phyloP scores from a whole-genome alignment of 1,139 yeast genomes.

The Zygosaccharomyces pseudobailii region DNA sequence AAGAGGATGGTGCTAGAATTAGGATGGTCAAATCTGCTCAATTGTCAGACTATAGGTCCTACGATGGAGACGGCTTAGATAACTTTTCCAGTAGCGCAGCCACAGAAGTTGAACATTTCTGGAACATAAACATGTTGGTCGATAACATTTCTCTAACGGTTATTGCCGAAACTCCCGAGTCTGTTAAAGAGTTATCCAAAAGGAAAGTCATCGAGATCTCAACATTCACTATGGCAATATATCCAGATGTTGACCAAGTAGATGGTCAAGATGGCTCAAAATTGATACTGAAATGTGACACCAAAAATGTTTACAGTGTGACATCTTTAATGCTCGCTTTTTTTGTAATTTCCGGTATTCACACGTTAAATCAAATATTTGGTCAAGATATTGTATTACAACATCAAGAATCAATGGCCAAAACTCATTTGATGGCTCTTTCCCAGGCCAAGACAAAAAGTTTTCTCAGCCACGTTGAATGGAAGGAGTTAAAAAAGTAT shows the following conservation, averaged over 20 bases:
- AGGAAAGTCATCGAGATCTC: slow-evolving; percentile 35
- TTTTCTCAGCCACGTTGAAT: slow-evolving; percentile 15
- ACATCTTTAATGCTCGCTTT: slow-evolving; percentile 50
- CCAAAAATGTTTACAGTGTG: slow-evolving; percentile 36
- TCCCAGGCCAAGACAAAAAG: slow-evolving; percentile 21
- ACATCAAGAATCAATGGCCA: slow-evolving; percentile 32
- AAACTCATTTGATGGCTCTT: slow-evolving; percentile 23
- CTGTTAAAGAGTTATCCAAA: slow-evolving; percentile 25
- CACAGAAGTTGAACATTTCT: slow-evolving; percentile 24
- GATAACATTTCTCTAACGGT: slow-evolving; percentile 29
- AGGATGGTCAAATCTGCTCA: slow-evolving; percentile 21
- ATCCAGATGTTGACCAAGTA: slow-evolving; percentile 28
- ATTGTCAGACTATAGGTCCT: slow-evolving; percentile 12
- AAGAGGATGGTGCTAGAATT: slow-evolving; percentile 18
- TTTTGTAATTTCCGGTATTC: slow-evolving; percentile 49
- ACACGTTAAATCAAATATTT: slow-evolving; percentile 47
- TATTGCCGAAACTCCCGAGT: slow-evolving; percentile 33
- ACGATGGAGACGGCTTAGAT: slow-evolving; percentile 35
- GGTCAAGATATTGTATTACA: slow-evolving; percentile 26
- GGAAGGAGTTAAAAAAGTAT: slow-evolving; percentile 19
- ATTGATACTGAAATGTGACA: slow-evolving; percentile 33
- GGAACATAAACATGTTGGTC: slow-evolving; percentile 25
- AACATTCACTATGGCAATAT: slow-evolving; percentile 21
- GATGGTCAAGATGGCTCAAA: slow-evolving; percentile 23
- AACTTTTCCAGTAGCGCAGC: slow-evolving; percentile 30